These are phyloP conservation scores for Hyphodiscus sp. DNA, from an alignment of 2,329 filamentous ascomycete genomes.

Conservation along the genomic window DNA sequence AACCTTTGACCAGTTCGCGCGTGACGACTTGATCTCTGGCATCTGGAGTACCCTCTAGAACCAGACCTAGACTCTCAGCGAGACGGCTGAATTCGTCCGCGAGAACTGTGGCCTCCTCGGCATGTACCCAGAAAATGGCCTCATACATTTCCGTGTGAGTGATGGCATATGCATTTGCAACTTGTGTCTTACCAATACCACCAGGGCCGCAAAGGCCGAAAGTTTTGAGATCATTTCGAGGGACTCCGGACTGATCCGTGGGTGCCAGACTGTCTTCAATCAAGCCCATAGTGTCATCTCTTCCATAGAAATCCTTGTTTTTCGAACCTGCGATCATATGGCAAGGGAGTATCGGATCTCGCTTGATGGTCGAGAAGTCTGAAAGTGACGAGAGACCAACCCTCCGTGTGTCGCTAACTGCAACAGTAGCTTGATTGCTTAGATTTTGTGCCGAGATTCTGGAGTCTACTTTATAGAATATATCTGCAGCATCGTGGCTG, in stretches of 20 bases:
- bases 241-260: not conserved
- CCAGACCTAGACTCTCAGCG: constrained; percentile 22
- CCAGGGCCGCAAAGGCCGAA: constrained; percentile 21
- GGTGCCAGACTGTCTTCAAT: not conserved
- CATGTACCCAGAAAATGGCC: constrained; percentile 29
- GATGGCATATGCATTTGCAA: constrained; percentile 25
- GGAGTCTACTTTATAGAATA: not conserved
- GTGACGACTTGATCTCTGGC: constrained; percentile 8
- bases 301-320: not conserved
- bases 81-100: constrained; percentile 22
- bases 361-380: not conserved
- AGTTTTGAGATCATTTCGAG: constrained; percentile 4
- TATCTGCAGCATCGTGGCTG: too few relatives aligned
- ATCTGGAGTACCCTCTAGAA: constrained; percentile 18
- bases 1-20: constrained; percentile 9
- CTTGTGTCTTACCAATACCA: constrained; percentile 27
- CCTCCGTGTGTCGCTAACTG: not conserved
- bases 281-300: not conserved
- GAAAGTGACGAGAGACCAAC: not conserved
- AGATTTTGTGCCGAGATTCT: not conserved
- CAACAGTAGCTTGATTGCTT: not conserved
- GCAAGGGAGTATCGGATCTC: not conserved
- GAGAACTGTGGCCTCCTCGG: constrained; percentile 25
- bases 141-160: constrained; percentile 23
- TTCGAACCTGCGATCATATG: not conserved